A percentile compares a stretch with the other conserved stretches of the same genome.
Evolutionary conservation across 2,329 filamentous ascomycete species (phyloP).

Genomic region (Pseudopithomyces maydicus): DNA sequence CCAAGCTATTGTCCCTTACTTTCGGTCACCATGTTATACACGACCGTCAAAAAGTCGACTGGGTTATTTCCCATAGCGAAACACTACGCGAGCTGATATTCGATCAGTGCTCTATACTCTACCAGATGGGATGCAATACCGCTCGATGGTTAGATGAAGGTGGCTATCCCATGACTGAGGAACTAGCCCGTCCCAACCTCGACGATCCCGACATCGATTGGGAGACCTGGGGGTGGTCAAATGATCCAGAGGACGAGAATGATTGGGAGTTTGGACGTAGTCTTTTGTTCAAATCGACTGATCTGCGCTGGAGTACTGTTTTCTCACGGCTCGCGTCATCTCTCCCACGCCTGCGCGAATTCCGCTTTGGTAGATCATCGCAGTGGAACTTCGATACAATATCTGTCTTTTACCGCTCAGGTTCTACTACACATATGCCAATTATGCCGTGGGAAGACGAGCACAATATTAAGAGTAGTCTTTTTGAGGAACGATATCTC

Average conservation of each 20-base stretch:
- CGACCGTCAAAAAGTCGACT: conserved; percentile 12
- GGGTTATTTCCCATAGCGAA: conserved; percentile 11
- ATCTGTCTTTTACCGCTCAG: background rate
- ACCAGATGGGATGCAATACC: conserved; percentile 7
- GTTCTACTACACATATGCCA: background rate
- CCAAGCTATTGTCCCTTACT: conserved; percentile 4
- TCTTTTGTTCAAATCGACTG: background rate
- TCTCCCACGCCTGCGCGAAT: background rate
- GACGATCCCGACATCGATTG: too few relatives aligned
- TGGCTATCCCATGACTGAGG: too few relatives aligned
- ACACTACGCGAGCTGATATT: conserved; percentile 10
- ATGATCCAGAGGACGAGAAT: background rate
- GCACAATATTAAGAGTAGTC: conserved; percentile 5
- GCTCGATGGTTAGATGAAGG: too few relatives aligned
- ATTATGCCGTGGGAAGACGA: conserved; percentile 14
- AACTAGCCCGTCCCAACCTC: too few relatives aligned
- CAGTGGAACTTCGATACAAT: conserved; percentile 8
- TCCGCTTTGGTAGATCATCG: conserved; percentile 12
- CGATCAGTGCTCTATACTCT: conserved; percentile 12
- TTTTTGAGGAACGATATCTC: conserved; percentile 7
- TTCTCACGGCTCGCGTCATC: conserved; percentile 6
- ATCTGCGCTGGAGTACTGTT: conserved; percentile 9
- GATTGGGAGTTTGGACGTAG: background rate
- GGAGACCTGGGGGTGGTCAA: too few relatives aligned
- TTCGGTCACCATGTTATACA: conserved; percentile 5